Conservation (phyloP, 345 rosid species). For the Bruguiera gymnorhiza region DNA sequence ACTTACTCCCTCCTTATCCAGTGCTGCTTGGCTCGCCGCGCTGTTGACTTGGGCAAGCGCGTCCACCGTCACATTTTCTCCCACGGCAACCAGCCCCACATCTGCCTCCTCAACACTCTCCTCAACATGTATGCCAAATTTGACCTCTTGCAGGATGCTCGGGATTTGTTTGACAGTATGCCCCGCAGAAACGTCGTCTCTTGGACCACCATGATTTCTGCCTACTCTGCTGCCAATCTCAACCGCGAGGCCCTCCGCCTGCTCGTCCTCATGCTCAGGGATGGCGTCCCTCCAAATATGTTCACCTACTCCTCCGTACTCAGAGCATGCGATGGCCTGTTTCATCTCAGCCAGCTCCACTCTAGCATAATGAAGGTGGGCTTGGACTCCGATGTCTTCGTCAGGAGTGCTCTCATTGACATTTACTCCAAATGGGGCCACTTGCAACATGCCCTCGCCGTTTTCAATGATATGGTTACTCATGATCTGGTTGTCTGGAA, state of each 20-base stretch:
- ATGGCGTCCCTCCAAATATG: constrained; percentile 59
- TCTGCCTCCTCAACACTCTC: constrained; percentile 44
- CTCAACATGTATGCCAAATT: constrained; percentile 57
- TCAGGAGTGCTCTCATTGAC: constrained; percentile 69
- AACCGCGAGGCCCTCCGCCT: constrained; percentile 25
- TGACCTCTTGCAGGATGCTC: constrained; percentile 38
- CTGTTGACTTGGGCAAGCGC: constrained; percentile 45
- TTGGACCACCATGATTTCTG: constrained; percentile 77
- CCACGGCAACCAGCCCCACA: constrained; percentile 40
- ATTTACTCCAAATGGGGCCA: constrained; percentile 57
- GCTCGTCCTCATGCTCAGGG: constrained; percentile 47
- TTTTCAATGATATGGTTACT: constrained; percentile 56
- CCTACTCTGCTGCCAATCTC: constrained; percentile 36
- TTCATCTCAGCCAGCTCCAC: constrained; percentile 51
- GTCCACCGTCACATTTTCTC: constrained; percentile 50
- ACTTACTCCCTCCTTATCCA: constrained; percentile 57
- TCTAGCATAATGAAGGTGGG: constrained; percentile 52
- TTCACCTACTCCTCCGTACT: constrained; percentile 62
- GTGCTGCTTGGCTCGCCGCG: constrained; percentile 47
- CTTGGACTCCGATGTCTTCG: constrained; percentile 58
- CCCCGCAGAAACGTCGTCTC: constrained; percentile 39
- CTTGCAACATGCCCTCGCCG: constrained; percentile 33
- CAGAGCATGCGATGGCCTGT: constrained; percentile 44
- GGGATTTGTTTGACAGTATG: constrained; percentile 38
- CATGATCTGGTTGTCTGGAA: constrained; percentile 72